Evolutionary conservation across 2,329 filamentous ascomycete species (phyloP), one percentile per base, ranked within the genome.

Genomic region (Cercospora sojina): DNA sequence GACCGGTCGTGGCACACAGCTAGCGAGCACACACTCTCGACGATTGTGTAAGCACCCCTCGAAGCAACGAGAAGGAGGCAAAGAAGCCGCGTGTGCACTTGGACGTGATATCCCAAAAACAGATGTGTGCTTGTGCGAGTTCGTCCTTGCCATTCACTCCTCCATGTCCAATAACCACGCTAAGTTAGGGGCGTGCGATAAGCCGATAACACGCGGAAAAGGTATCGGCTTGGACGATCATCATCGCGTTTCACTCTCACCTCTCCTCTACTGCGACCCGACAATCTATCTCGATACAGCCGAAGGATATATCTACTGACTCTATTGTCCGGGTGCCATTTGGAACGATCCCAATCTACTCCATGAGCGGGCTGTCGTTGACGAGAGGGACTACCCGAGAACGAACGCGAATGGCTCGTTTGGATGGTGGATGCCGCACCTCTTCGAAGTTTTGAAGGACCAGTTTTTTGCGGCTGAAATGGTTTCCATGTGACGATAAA

Each of bases 51-150:
- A 62, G 59, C 59, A 53, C 23, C 8, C 18, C 43, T 62, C 27
- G 59, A 62, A 62, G 59, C 38, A 13, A 23, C 59, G 41, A 62
- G 59, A 62, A 35, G 27, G n/a, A 51, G 59, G 43, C 59, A 27
- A 62, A 27, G n/a, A 16, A 29, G 13, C 4, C 0, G n/a, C 43
- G 20, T 49, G 43, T 49, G 43, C 43, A 49, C 43, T 7, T 10
- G 1, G 18, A 23, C 20, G 20, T 49, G 43, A 23, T 49, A 25
- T 20, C 23, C 43, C 43, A n/a, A 38, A 5, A 8, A n/a, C 35
- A 8, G 3, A 16, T 38, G 35, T 13, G 12, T 51, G 20, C 47
- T 16, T 25, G 20, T 8, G 20, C 47, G 23, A 51, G 7, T 51
- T 27, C 20, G 20, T 29, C 20, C 20, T 13, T n/a, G 1, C 47